phyloP scores from a whole-genome alignment of 768 basidiomycete species.

The Baorangia bicolor region DNA sequence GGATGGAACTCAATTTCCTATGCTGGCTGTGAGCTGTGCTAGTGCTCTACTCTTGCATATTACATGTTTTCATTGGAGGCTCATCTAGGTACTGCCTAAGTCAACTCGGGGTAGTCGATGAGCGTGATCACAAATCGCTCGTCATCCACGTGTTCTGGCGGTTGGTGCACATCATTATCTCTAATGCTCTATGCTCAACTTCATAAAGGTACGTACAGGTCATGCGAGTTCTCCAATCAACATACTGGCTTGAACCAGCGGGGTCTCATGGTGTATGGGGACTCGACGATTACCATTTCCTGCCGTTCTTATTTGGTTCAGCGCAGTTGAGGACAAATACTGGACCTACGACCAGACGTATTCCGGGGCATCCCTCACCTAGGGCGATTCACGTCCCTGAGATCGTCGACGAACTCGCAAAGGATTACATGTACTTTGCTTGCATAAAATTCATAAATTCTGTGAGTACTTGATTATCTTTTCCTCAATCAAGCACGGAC shows the following conservation, averaged over 20 bases:
- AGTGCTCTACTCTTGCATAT: neutral
- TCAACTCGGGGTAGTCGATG: slow-evolving; percentile 60
- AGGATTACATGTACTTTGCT: slow-evolving; percentile 95
- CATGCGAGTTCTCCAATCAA: slow-evolving; percentile 86
- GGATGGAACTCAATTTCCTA: slow-evolving; percentile 97
- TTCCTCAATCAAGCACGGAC: neutral
- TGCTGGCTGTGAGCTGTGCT: slow-evolving; percentile 82
- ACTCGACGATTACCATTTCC: slow-evolving; percentile 94
- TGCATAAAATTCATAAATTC: slow-evolving; percentile 97
- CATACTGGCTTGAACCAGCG: slow-evolving; percentile 97
- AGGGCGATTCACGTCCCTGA: slow-evolving; percentile 92
- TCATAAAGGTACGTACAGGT: slow-evolving; percentile 62
- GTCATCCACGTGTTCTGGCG: slow-evolving; percentile 90
- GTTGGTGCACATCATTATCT: slow-evolving; percentile 34
- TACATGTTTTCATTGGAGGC: neutral
- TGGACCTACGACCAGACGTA: slow-evolving; percentile 8
- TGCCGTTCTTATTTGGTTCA: slow-evolving; percentile 86
- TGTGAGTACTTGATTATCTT: slow-evolving; percentile 41
- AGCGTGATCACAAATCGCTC: slow-evolving; percentile 69
- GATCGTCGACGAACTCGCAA: slow-evolving; percentile 87
- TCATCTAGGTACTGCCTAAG: slow-evolving; percentile 72
- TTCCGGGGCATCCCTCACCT: slow-evolving; percentile 74
- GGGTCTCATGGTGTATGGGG: slow-evolving; percentile 99
- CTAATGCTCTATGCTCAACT: neutral
- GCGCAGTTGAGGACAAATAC: slow-evolving; percentile 54